phyloP scores from a whole-genome alignment of 305 asterid species.

The Solanum hybrid region DNA sequence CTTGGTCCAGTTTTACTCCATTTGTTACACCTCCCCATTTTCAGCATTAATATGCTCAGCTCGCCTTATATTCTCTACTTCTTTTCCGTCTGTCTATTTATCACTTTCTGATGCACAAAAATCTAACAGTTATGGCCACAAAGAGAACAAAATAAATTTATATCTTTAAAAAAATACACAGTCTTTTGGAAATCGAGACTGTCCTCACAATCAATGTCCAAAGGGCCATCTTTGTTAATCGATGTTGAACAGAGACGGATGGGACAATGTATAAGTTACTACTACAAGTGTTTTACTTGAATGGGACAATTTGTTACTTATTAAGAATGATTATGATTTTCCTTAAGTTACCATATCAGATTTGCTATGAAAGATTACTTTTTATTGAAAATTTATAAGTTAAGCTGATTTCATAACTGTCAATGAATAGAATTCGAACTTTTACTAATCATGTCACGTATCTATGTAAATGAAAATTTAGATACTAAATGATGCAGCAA shows the following conservation, averaged over 20 bases:
- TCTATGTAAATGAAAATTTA: neutral
- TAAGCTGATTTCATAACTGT: neutral
- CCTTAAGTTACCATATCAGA: neutral
- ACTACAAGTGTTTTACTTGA: no score
- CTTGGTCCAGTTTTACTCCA: neutral
- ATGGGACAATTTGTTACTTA: no score
- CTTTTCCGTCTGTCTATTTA: neutral
- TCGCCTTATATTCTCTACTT: neutral
- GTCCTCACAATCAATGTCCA: no score
- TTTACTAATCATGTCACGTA: neutral
- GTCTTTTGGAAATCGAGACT: no score
- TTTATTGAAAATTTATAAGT: neutral
- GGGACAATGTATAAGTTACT: no score
- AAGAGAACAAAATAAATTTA: no score
- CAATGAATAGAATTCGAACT: neutral
- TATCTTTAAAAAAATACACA: no score
- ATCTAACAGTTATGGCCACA: neutral
- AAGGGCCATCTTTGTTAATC: no score
- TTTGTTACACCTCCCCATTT: neutral
- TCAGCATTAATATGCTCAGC: neutral
- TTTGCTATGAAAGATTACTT: neutral
- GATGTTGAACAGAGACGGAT: no score
- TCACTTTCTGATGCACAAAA: neutral
- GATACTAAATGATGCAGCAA: conserved; percentile 46
- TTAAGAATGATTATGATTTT: no score